Conservation (phyloP, 2,329 filamentous ascomycete genomes). For the Ophiostoma sp. region DNA sequence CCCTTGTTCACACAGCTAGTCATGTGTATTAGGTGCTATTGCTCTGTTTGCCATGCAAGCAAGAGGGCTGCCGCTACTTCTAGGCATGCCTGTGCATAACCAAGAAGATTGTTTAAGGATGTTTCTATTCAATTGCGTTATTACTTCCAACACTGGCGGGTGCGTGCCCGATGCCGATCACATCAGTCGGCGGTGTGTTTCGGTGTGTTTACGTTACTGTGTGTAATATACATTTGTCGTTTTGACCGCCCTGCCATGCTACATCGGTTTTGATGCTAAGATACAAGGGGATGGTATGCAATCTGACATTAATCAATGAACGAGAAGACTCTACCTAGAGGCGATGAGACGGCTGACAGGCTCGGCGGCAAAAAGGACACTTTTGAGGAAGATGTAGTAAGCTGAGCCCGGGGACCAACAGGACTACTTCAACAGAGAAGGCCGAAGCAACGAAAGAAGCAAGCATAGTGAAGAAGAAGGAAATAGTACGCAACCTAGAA, state of each 20-base stretch:
- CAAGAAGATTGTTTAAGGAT: too few relatives aligned
- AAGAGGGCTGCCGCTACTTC: neutral
- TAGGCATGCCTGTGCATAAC: too few relatives aligned
- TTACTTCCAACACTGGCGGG: neutral
- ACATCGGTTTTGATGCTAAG: neutral
- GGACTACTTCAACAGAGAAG: neutral
- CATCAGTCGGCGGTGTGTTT: constrained; percentile 8
- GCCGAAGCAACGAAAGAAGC: neutral
- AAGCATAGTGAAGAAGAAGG: neutral
- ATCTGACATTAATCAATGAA: neutral
- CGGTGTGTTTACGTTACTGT: neutral
- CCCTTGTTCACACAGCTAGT: neutral
- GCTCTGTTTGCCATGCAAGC: neutral
- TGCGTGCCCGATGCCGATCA: constrained; percentile 8
- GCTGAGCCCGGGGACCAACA: neutral
- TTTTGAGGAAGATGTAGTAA: neutral
- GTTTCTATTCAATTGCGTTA: neutral
- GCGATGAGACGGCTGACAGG: neutral
- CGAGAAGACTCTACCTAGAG: too few relatives aligned
- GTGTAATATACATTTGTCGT: too few relatives aligned
- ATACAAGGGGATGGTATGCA: neutral
- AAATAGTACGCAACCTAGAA: neutral
- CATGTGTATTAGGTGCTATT: neutral
- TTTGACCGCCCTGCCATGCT: neutral
- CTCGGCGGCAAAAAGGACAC: neutral